Conservation (phyloP, 1,284 basidiomycete genomes). For the Vanrija sp. region DNA sequence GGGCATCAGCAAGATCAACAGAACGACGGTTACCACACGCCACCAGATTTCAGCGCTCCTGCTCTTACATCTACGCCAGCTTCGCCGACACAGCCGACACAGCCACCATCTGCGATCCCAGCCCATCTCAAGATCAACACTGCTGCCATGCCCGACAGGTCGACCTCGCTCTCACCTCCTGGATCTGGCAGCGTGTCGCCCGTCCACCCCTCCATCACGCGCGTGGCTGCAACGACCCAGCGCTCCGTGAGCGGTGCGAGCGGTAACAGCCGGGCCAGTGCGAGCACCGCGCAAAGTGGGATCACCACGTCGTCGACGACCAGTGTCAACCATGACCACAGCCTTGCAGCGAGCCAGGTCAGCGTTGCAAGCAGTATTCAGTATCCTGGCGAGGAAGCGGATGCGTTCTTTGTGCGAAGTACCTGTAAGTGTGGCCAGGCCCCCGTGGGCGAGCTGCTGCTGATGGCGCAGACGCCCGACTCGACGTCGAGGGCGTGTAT, state of each 20-base stretch:
- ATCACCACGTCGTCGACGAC: background rate
- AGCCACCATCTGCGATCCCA: too few species aligned
- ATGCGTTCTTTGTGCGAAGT: slow-evolving; percentile 78
- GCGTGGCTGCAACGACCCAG: slow-evolving; percentile 1
- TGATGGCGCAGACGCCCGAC: slow-evolving; percentile 59
- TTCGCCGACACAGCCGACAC: background rate
- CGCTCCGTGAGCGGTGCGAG: background rate
- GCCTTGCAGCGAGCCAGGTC: background rate
- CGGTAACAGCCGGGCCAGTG: too few species aligned
- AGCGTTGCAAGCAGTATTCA: slow-evolving; percentile 9
- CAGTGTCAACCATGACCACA: background rate
- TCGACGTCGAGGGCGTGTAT: slow-evolving; percentile 77
- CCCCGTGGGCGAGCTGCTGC: background rate
- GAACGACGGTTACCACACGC: too few species aligned
- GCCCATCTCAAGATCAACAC: too few species aligned
- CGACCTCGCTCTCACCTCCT: background rate
- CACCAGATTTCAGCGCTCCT: too few species aligned
- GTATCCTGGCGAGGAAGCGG: slow-evolving; percentile 63
- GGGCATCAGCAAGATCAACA: too few species aligned
- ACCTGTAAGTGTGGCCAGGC: slow-evolving; percentile 54
- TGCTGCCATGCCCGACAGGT: too few species aligned
- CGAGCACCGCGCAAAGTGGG: background rate
- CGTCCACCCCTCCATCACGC: slow-evolving; percentile 9
- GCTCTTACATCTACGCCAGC: background rate
- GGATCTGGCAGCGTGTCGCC: slow-evolving; percentile 6